Evolutionary conservation across 1,284 basidiomycete genomes (phyloP).

Genomic region (Naganishia cerealis): DNA sequence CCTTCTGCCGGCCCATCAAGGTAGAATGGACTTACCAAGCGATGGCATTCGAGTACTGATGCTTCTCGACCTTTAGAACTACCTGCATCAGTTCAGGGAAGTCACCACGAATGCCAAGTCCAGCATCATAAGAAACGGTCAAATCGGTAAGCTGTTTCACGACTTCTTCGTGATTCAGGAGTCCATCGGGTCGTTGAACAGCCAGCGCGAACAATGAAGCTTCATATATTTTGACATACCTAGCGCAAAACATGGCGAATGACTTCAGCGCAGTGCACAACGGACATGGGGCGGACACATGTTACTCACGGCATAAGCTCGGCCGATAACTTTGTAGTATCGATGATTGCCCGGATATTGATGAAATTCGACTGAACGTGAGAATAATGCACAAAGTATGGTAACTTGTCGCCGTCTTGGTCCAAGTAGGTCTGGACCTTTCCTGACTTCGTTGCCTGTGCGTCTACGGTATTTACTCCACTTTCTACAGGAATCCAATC

Average conservation of each 20-base stretch:
- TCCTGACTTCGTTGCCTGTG: constrained; percentile 36
- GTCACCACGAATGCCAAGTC: constrained; percentile 67
- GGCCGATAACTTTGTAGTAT: constrained; percentile 68
- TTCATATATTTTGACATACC: constrained; percentile 79
- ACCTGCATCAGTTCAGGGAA: constrained; percentile 77
- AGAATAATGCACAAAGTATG: constrained; percentile 91
- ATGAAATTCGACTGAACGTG: constrained; percentile 92
- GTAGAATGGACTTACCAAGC: constrained; percentile 60
- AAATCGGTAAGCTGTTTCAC: constrained; percentile 84
- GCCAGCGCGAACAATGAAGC: constrained; percentile 87
- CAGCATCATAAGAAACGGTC: constrained; percentile 81
- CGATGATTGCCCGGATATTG: constrained; percentile 74
- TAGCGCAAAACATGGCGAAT: constrained; percentile 43
- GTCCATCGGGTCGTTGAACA: constrained; percentile 69
- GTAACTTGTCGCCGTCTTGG: constrained; percentile 66
- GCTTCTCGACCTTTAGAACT: constrained; percentile 77
- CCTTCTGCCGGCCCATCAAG: not conserved
- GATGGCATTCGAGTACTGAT: constrained; percentile 77
- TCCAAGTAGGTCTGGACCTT: constrained; percentile 64
- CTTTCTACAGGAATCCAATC: constrained; percentile 93
- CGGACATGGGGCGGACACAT: not conserved
- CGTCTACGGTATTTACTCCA: constrained; percentile 14
- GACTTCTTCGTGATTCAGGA: constrained; percentile 82
- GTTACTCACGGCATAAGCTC: constrained; percentile 70
- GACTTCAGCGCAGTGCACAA: not conserved